Evolutionary conservation across 2,329 filamentous ascomycete genomes (phyloP).

Genomic region (Knufia fluminis): DNA sequence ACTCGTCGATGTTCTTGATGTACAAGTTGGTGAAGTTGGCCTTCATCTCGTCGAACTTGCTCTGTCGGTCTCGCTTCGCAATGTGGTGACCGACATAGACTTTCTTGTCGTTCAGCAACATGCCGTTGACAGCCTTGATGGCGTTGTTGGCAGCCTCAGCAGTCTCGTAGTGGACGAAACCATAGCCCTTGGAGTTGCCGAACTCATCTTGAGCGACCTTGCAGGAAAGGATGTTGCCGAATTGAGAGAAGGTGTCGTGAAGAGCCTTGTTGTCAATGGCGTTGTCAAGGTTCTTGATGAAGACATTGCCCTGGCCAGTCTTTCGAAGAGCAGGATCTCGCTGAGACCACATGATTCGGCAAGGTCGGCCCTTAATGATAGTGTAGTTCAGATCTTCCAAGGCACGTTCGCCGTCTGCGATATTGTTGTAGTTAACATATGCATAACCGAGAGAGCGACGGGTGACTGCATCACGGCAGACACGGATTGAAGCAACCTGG

Average conservation of each 20-base stretch:
- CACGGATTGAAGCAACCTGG: conserved; percentile 96
- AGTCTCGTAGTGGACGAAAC: conserved; percentile 99
- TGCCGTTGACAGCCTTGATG: conserved; percentile 99
- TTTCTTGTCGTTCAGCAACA: conserved; percentile 99
- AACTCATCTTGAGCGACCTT: conserved; percentile 98
- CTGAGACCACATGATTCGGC: conserved; percentile 99
- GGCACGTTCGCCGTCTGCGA: conserved; percentile 89
- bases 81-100: conserved; percentile 99
- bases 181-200: conserved; percentile 95
- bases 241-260: conserved; percentile 97
- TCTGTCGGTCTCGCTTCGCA: conserved; percentile 99
- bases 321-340: conserved; percentile 97
- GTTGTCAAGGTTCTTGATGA: conserved; percentile 99
- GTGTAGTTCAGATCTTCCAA: conserved; percentile 99
- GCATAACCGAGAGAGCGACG: conserved; percentile 97
- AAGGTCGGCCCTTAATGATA: conserved; percentile 94
- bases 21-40: conserved; percentile 99
- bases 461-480: conserved; percentile 97
- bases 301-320: conserved; percentile 98
- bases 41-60: conserved; percentile 99
- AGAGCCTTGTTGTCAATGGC: conserved; percentile 99
- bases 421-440: conserved; percentile 99
- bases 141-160: conserved; percentile 92
- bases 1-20: conserved; percentile 89
- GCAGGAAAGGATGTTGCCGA: conserved; percentile 98